phyloP scores from a whole-genome alignment of 2,329 filamentous ascomycete genomes.

The Raffaelea arxii region DNA sequence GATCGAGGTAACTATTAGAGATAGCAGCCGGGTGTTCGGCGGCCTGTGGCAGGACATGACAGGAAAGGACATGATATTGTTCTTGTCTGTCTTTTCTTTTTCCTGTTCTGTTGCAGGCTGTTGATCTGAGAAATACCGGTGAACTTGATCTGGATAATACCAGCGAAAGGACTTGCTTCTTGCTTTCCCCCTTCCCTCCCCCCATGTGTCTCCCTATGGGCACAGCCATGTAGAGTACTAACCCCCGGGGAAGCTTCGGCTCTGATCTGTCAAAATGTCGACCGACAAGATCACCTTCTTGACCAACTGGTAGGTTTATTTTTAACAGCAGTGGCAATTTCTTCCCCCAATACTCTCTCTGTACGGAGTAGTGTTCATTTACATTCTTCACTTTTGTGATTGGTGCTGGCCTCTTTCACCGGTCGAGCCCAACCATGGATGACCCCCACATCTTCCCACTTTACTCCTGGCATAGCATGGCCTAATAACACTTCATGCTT shows the following conservation, averaged over 20 bases:
- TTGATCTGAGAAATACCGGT: slow-evolving; percentile 67
- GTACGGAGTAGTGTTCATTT: no score
- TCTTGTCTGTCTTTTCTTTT: background rate
- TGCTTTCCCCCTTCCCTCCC: slow-evolving; percentile 30
- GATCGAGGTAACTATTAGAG: slow-evolving; percentile 38
- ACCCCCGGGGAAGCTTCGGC: slow-evolving; percentile 32
- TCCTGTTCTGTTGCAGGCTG: slow-evolving; percentile 12
- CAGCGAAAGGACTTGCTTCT: slow-evolving; percentile 77
- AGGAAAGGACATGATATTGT: no score
- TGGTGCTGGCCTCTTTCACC: no score
- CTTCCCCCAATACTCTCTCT: no score
- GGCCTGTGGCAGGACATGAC: slow-evolving; percentile 23
- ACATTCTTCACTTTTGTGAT: no score
- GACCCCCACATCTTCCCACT: no score
- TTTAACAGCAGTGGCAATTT: no score
- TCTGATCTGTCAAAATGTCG: slow-evolving; percentile 52
- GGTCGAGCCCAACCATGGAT: no score
- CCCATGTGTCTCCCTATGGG: slow-evolving; percentile 7
- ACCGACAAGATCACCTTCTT: slow-evolving; percentile 80
- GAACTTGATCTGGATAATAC: slow-evolving; percentile 55
- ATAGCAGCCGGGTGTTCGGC: slow-evolving; percentile 37
- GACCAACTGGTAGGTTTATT: slow-evolving; percentile 82
- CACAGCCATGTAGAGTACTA: slow-evolving; percentile 28
- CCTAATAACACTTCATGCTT: no score
- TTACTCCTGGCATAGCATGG: slow-evolving; percentile 4